Conservation (phyloP, 2,329 filamentous ascomycete genomes). For the Xylariomycetidae sp. region DNA sequence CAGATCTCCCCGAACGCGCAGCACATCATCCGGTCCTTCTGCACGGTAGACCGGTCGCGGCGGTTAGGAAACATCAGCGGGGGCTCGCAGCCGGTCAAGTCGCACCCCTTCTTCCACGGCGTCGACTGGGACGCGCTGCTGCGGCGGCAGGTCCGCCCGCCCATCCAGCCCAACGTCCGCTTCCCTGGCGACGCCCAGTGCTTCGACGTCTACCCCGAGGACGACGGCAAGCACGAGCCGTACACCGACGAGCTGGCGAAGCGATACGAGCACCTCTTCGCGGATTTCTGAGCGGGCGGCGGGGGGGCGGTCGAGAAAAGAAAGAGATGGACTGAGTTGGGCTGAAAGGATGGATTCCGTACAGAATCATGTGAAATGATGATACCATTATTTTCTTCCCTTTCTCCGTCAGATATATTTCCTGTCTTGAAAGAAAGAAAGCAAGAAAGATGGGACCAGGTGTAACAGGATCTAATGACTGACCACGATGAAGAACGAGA, state of each 20-base stretch:
- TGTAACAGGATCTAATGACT: no score
- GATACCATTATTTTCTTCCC: no score
- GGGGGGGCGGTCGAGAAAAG: no score
- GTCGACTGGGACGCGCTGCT: slow-evolving; percentile 72
- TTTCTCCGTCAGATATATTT: no score
- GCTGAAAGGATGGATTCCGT: no score
- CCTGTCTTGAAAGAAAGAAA: no score
- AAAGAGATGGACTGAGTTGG: no score
- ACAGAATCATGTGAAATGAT: no score
- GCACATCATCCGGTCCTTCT: slow-evolving; percentile 71
- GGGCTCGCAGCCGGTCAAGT: slow-evolving; percentile 66
- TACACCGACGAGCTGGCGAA: slow-evolving; percentile 66
- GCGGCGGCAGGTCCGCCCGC: slow-evolving; percentile 58
- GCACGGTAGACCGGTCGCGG: slow-evolving; percentile 73
- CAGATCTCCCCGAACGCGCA: slow-evolving; percentile 63
- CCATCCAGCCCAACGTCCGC: slow-evolving; percentile 70
- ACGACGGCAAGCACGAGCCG: slow-evolving; percentile 58
- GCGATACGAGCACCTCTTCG: slow-evolving; percentile 68
- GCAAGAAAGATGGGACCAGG: no score
- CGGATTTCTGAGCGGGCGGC: slow-evolving; percentile 70
- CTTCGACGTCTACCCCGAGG: slow-evolving; percentile 79
- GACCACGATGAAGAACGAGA: no score
- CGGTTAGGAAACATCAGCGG: slow-evolving; percentile 75
- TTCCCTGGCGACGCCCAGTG: slow-evolving; percentile 73
- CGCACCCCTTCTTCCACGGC: slow-evolving; percentile 69